A percentile compares a stretch with the other conserved stretches of the same genome.
phyloP scores from a whole-genome alignment of 257 asterid genomes.

The Plantago major region DNA sequence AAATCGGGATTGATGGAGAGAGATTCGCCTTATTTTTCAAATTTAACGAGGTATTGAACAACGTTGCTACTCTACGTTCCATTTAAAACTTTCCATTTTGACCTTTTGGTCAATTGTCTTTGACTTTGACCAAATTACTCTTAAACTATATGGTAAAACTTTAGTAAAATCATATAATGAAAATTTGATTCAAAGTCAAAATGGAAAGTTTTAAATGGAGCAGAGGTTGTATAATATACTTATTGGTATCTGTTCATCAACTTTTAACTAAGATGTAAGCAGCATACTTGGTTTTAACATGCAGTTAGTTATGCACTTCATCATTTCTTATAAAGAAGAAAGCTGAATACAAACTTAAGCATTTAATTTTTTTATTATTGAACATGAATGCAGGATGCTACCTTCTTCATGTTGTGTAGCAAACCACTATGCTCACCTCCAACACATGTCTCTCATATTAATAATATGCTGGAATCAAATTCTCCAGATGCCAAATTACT shows the following conservation, averaged over 20 bases:
- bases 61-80: no score
- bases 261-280: no score
- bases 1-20: constrained; percentile 45
- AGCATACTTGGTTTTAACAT: no score
- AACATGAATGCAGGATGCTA: not conserved
- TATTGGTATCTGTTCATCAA: not conserved
- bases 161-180: no score
- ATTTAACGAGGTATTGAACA: constrained; percentile 68
- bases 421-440: no score
- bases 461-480: not conserved
- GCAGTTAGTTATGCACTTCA: not conserved
- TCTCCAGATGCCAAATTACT: not conserved
- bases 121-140: no score
- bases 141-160: no score
- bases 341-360: not conserved
- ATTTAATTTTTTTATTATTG: not conserved
- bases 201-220: no score
- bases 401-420: no score
- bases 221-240: not conserved
- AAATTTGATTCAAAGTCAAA: no score
- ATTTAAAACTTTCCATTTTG: no score
- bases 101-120: no score
- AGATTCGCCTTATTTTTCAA: constrained; percentile 67
- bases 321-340: not conserved
- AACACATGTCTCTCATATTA: not conserved